Percentiles rank a stretch among this genome's conserved stretches.
These are phyloP conservation scores for Lavandula angustifolia DNA, from an alignment of 257 asterid species.

Conservation along the genomic window DNA sequence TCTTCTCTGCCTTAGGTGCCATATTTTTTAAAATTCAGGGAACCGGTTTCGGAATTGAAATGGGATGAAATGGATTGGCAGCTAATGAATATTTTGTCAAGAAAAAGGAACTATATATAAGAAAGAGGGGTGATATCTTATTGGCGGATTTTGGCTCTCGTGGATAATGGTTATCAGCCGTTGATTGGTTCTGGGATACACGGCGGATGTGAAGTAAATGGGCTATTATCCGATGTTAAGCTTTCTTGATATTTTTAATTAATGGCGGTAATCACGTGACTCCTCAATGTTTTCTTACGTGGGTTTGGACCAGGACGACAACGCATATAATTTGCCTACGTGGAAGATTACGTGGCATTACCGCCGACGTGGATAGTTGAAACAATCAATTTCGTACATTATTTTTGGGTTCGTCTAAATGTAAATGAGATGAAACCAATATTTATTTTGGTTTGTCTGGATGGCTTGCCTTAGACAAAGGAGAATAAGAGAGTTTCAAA, in stretches of 20 bases:
- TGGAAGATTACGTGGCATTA: background rate
- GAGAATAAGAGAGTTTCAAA: too few species aligned
- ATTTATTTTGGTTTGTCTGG: too few species aligned
- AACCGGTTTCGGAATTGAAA: background rate
- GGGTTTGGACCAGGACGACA: too few species aligned
- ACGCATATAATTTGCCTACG: background rate
- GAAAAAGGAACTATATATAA: background rate
- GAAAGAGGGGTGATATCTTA: constrained; percentile 5
- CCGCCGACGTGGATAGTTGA: too few species aligned
- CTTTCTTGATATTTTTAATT: background rate
- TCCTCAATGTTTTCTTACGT: too few species aligned
- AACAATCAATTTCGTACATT: too few species aligned
- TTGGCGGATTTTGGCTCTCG: constrained; percentile 8
- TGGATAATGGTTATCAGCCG: constrained; percentile 13
- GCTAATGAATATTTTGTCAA: background rate
- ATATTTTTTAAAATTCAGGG: background rate
- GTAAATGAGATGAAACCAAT: too few species aligned
- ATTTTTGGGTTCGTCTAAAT: too few species aligned
- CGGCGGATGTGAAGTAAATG: background rate
- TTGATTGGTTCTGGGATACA: background rate
- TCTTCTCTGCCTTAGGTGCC: constrained; percentile 33
- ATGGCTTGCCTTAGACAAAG: too few species aligned
- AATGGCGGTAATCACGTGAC: constrained; percentile 3
- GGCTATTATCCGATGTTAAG: background rate
- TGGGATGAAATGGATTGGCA: too few species aligned